Evolutionary conservation across 164 flowering plant genomes (phyloP), one percentile per base, ranked within the genome.

Genomic region (Magnolia kwangsiensis): DNA sequence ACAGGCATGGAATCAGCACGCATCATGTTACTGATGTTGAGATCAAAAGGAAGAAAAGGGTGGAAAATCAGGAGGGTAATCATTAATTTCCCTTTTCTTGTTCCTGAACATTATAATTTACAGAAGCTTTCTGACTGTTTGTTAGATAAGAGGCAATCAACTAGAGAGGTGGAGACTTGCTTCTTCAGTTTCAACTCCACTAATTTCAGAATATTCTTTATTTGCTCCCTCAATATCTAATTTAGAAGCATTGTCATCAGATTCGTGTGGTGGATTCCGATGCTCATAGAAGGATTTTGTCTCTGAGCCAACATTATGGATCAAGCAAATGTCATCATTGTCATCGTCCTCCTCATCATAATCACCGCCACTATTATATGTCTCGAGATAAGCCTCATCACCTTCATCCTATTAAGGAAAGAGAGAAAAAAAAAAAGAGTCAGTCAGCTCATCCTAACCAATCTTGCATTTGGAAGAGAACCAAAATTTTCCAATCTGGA

Each of bases 381-480:
- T 86, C 81, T 81, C 84, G n/a, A 89, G 90, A 83, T 87, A 89
- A 50, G 88, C 87, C 23, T 87, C 95, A 37, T 90, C 93, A 45
- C 82, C 91, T 82, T 90, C 98, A 73, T 90, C 96, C 94, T 92
- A 72, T 67, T 8, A 49, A 78, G 67, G 19, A 72, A 50, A 78
- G 21, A 67, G 58, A 55, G 1, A 8, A 76, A 71, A 67, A 76
- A 71, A 67, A 63, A 10, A 76, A 27, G 21, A 63, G 3, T 19
- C 29, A 50, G 68, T 9, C 72, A 55, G 61, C 61, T 19, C 37
- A 59, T n/a, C 63, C 7, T 5, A 58, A 1, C 2, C 11, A 16
- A 55, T 10, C 16, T 8, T 10, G 61, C 13, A 7, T 37, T 37
- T 55, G 61, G 61, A 55, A 7, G 9, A 16, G 18, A 10, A 55